Percentiles rank a stretch among this genome's conserved stretches.
Conservation (phyloP, 2,329 filamentous ascomycete genomes). For the Colletotrichum costaricense region DNA sequence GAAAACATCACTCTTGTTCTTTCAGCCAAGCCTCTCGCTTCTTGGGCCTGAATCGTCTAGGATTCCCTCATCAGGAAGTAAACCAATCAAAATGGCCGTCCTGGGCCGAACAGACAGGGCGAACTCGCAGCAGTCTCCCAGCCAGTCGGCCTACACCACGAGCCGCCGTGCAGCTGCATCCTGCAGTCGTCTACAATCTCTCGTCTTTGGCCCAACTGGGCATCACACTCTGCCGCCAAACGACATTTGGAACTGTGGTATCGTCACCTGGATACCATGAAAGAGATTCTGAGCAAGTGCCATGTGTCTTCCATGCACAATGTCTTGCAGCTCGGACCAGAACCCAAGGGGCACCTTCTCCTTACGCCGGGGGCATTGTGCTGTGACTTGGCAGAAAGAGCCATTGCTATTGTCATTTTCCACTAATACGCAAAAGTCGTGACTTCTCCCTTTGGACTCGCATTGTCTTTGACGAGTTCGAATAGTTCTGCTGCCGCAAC, state of each 20-base stretch:
- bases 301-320: slow-evolving; percentile 23
- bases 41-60: neutral
- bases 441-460: neutral
- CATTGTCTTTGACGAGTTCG: neutral
- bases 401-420: neutral
- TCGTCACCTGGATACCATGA: neutral
- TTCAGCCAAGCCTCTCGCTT: neutral
- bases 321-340: slow-evolving; percentile 26
- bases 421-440: neutral
- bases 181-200: slow-evolving; percentile 16
- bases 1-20: neutral
- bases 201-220: slow-evolving; percentile 1
- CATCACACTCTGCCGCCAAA: slow-evolving; percentile 1
- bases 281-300: neutral
- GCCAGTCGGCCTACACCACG: slow-evolving; percentile 34
- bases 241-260: neutral
- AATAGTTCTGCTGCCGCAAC: neutral
- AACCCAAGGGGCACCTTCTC: neutral
- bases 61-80: too few species aligned
- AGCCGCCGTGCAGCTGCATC: slow-evolving; percentile 15
- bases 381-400: neutral
- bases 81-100: neutral
- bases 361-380: neutral
- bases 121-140: slow-evolving; percentile 15
- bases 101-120: slow-evolving; percentile 13